Evolutionary conservation across 202 grass and related monocot genomes (phyloP), one percentile per base, ranked within the genome.

Genomic region (Cymbopogon flexuosus): DNA sequence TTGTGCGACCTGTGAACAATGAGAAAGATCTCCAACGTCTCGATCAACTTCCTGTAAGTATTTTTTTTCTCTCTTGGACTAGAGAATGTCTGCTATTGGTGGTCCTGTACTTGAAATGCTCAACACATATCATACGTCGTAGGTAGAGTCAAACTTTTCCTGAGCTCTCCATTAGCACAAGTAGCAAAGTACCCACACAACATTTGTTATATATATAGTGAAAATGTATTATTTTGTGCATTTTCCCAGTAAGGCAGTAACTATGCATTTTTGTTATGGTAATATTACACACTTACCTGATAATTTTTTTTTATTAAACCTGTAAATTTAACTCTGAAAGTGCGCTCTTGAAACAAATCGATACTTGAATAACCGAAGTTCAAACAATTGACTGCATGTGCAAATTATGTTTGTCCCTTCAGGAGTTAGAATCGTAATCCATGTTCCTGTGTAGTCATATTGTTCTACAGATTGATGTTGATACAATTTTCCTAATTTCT

Each of bases 11-110:
- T 70, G 81, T 99, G 87, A 93, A 95, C 75, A 67, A 90, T 61
- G 96, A 99, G 82, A 95, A 90, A 78, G 96, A 99, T 88, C 92
- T 99, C 33, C 92, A 93, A 70, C 84, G 83, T 43, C 90, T 99
- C 8, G 90, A 99, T 84, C 92, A 95, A 87, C 90, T 96, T 83
- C 84, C 86, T 85, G 96, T 99, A 88, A 91, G 86, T 83, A 31
- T 62, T 75, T 12, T 36, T 16, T 16, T 76, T 84, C 37, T 7
- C 62, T 78, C 21, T 71, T 88, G 21, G 75, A 34, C 41, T 76
- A 7, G 23, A 73, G 15, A 66, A 19, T 3, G 13, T 51, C 1
- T 82, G 37, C 10, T 67, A 56, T 56, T 62, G 49, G 13, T 21
- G 13, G 6, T 10, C 3, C 40, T 71, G 12, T 67, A 19, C 1